phyloP scores from a whole-genome alignment of 805 yeast species.

The Cyberlindnera veronae region DNA sequence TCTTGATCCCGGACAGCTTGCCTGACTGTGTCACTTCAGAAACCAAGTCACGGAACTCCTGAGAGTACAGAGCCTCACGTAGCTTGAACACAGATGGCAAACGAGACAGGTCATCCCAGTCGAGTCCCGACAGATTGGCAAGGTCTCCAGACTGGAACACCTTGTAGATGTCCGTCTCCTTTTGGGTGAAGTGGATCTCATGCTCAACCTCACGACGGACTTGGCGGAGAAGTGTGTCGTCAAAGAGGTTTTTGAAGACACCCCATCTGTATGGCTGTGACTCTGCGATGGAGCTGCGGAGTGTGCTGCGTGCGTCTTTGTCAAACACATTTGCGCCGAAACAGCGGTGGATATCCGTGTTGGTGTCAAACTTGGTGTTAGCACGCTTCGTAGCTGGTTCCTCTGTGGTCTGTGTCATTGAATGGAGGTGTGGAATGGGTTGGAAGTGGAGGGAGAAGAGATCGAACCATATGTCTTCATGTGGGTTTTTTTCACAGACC shows the following conservation, averaged over 20 bases:
- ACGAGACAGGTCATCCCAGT: slow-evolving; percentile 67
- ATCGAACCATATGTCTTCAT: too few relatives aligned
- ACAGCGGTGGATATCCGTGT: slow-evolving; percentile 35
- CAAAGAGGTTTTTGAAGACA: slow-evolving; percentile 64
- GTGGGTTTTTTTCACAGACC: too few relatives aligned
- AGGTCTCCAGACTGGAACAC: slow-evolving; percentile 88
- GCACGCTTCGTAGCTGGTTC: slow-evolving; percentile 10
- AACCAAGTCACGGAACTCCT: slow-evolving; percentile 75
- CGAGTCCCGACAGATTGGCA: slow-evolving; percentile 85
- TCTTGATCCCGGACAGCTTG: slow-evolving; percentile 81
- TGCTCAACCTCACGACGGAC: slow-evolving; percentile 82
- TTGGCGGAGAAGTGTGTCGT: slow-evolving; percentile 70
- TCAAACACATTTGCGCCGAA: slow-evolving; percentile 51
- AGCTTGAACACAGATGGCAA: slow-evolving; percentile 74
- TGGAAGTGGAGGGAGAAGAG: too few relatives aligned
- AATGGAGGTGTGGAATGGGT: too few relatives aligned
- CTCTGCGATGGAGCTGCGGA: slow-evolving; percentile 42
- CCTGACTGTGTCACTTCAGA: slow-evolving; percentile 83
- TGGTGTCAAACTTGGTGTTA: slow-evolving; percentile 15
- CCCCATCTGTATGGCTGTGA: slow-evolving; percentile 92
- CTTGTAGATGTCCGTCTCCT: slow-evolving; percentile 96
- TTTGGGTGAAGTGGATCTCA: slow-evolving; percentile 85
- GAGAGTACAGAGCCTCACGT: slow-evolving; percentile 84
- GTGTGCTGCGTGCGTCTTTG: slow-evolving; percentile 32
- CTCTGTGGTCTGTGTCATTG: too few relatives aligned